Evolutionary conservation across 2,329 filamentous ascomycete genomes (phyloP).

Genomic region (Ramichloridium luteum): DNA sequence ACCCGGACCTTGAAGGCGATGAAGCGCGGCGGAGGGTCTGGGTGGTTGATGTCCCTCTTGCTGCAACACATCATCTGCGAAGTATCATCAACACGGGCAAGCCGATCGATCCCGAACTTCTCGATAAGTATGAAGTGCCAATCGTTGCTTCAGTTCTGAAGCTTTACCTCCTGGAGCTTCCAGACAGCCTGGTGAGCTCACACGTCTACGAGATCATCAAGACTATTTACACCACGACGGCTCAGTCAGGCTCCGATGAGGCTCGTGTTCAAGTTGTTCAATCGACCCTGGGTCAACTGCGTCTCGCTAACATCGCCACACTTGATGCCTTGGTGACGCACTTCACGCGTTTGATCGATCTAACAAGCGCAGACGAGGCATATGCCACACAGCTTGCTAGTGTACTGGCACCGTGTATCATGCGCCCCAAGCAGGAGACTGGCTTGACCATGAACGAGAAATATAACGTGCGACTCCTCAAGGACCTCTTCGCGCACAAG

Average conservation of each 20-base stretch:
- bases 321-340: slow-evolving; percentile 96
- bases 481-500: slow-evolving; percentile 87
- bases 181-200: slow-evolving; percentile 94
- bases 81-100: slow-evolving; percentile 79
- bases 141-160: slow-evolving; percentile 88
- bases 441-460: slow-evolving; percentile 92
- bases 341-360: slow-evolving; percentile 89
- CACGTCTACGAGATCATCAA: slow-evolving; percentile 98
- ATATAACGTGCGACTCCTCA: slow-evolving; percentile 78
- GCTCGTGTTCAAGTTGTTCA: slow-evolving; percentile 83
- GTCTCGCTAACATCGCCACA: slow-evolving; percentile 96
- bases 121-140: slow-evolving; percentile 84
- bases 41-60: slow-evolving; percentile 81
- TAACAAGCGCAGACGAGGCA: slow-evolving; percentile 86
- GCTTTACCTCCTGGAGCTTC: slow-evolving; percentile 86
- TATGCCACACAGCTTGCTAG: slow-evolving; percentile 67
- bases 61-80: slow-evolving; percentile 73
- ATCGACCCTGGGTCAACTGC: slow-evolving; percentile 86
- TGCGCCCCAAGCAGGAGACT: slow-evolving; percentile 76
- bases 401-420: slow-evolving; percentile 67
- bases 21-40: slow-evolving; percentile 85
- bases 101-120: slow-evolving; percentile 57
- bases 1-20: slow-evolving; percentile 93
- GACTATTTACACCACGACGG: slow-evolving; percentile 81
- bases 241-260: slow-evolving; percentile 62